Percentiles rank a stretch among this genome's conserved stretches.
Evolutionary conservation across 805 yeast species (phyloP).

Genomic region (Dipodascopsis tothii): DNA sequence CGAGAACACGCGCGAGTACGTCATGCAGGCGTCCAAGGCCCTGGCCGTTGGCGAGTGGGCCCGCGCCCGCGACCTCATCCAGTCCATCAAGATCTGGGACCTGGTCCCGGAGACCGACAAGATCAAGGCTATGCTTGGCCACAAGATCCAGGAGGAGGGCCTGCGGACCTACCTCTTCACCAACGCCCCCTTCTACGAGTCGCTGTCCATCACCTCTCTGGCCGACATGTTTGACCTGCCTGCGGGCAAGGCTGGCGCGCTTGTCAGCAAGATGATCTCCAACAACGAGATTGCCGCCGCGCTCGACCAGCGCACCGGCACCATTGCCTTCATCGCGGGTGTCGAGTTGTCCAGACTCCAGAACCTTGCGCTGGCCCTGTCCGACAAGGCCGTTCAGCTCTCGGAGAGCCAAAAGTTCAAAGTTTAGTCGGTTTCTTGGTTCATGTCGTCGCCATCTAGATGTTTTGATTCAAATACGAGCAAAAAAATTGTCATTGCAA

Average conservation of each 20-base stretch:
- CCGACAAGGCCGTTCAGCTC: slow-evolving; percentile 69
- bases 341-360: slow-evolving; percentile 79
- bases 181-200: slow-evolving; percentile 67
- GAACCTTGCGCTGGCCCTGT: slow-evolving; percentile 75
- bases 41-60: slow-evolving; percentile 88
- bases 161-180: slow-evolving; percentile 87
- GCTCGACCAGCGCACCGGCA: slow-evolving; percentile 57
- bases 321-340: slow-evolving; percentile 63
- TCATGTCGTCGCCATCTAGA: no score
- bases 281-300: slow-evolving; percentile 70
- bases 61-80: slow-evolving; percentile 61
- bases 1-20: slow-evolving; percentile 87
- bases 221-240: slow-evolving; percentile 59
- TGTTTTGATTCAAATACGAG: no score
- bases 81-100: slow-evolving; percentile 78
- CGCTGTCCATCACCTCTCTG: slow-evolving; percentile 61
- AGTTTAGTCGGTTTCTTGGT: no score
- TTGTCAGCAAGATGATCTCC: slow-evolving; percentile 68
- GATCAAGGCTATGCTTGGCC: slow-evolving; percentile 62
- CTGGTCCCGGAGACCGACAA: slow-evolving; percentile 62
- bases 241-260: slow-evolving; percentile 48
- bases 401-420: slow-evolving; percentile 40
- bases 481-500: no score
- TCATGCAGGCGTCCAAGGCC: slow-evolving; percentile 84
- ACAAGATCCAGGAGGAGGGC: slow-evolving; percentile 81